Conservation (phyloP, 2,329 filamentous ascomycete genomes). For the Aureobasidium pullulans region DNA sequence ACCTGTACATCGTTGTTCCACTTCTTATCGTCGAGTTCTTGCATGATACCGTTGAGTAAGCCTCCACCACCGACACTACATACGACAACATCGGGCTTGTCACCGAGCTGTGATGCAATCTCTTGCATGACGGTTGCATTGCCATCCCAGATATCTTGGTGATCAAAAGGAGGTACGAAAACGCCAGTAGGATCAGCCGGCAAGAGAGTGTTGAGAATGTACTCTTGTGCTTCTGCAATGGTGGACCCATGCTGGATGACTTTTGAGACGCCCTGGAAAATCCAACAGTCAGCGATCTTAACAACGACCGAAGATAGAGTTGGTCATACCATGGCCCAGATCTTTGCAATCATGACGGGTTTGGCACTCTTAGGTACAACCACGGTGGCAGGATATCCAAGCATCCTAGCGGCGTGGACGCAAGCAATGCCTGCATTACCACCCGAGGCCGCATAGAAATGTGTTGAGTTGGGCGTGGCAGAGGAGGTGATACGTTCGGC, state of each 20-base stretch:
- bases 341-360: slow-evolving; percentile 62
- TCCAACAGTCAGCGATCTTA: neutral
- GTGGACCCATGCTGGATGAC: slow-evolving; percentile 62
- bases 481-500: slow-evolving; percentile 36
- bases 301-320: neutral
- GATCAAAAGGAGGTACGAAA: slow-evolving; percentile 65
- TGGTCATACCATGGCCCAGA: slow-evolving; percentile 48
- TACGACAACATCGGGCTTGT: slow-evolving; percentile 59
- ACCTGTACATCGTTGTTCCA: slow-evolving; percentile 40
- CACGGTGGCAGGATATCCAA: slow-evolving; percentile 63
- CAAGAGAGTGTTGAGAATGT: slow-evolving; percentile 40
- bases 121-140: slow-evolving; percentile 53
- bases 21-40: slow-evolving; percentile 51
- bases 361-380: slow-evolving; percentile 63
- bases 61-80: slow-evolving; percentile 81
- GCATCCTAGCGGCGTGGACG: slow-evolving; percentile 60
- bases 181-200: slow-evolving; percentile 36
- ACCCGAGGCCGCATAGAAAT: slow-evolving; percentile 75
- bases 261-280: slow-evolving; percentile 47
- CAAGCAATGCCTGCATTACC: slow-evolving; percentile 82
- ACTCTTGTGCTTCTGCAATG: slow-evolving; percentile 62
- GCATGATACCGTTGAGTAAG: slow-evolving; percentile 66
- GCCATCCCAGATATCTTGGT: slow-evolving; percentile 61
- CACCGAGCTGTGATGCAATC: slow-evolving; percentile 36
- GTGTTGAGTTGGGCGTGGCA: slow-evolving; percentile 34